Percentiles rank a stretch among this genome's conserved stretches.
phyloP scores from a whole-genome alignment of 2,329 filamentous ascomycete species.

The Trichoderma sp. region DNA sequence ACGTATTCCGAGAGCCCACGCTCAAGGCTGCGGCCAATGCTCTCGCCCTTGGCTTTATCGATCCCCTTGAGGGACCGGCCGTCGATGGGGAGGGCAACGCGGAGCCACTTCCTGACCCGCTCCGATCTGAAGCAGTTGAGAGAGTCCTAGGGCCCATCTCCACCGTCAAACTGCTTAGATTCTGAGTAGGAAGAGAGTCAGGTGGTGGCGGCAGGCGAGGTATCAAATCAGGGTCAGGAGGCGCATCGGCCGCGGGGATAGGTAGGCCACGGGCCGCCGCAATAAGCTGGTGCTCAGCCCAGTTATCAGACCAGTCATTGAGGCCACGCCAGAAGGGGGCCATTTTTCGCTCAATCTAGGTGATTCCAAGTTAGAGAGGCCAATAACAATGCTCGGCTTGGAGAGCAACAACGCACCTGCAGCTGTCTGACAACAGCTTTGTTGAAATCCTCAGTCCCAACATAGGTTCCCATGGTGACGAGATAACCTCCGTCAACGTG shows the following conservation, averaged over 20 bases:
- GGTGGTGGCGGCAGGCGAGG: slow-evolving; percentile 46
- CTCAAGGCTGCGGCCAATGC: slow-evolving; percentile 80
- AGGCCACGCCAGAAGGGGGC: slow-evolving; percentile 96
- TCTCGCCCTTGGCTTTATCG: slow-evolving; percentile 82
- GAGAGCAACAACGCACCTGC: slow-evolving; percentile 59
- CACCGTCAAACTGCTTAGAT: slow-evolving; percentile 71
- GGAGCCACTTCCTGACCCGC: slow-evolving; percentile 60
- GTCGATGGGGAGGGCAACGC: slow-evolving; percentile 50
- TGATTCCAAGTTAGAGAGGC: slow-evolving; percentile 22
- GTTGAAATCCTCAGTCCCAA: slow-evolving; percentile 88
- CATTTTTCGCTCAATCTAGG: slow-evolving; percentile 83
- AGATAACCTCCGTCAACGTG: slow-evolving; percentile 92
- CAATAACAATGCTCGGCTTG: not conserved
- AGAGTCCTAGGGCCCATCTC: slow-evolving; percentile 75
- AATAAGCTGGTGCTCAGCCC: slow-evolving; percentile 94
- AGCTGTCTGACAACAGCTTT: slow-evolving; percentile 85
- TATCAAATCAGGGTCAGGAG: slow-evolving; percentile 66
- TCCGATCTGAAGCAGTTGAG: slow-evolving; percentile 73
- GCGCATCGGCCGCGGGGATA: slow-evolving; percentile 79
- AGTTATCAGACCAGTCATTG: slow-evolving; percentile 81
- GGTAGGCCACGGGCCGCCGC: slow-evolving; percentile 81
- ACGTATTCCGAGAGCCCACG: slow-evolving; percentile 68
- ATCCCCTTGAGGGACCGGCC: slow-evolving; percentile 41
- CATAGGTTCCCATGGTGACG: slow-evolving; percentile 92
- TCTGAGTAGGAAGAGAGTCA: slow-evolving; percentile 50